phyloP scores from a whole-genome alignment of 2,329 filamentous ascomycete species.

The Plectosphaerella sp. region DNA sequence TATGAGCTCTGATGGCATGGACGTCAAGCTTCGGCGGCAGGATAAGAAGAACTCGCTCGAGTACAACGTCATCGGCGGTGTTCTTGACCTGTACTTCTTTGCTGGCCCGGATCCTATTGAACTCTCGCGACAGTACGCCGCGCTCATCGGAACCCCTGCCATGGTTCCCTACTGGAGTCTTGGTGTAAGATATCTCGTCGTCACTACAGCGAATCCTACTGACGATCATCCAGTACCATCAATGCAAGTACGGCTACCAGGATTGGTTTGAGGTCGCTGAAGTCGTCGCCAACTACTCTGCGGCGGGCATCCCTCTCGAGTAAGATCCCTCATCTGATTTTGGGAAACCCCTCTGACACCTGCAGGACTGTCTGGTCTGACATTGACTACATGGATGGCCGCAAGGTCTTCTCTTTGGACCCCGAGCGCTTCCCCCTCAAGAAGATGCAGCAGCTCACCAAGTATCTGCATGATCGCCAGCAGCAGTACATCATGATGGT shows the following conservation, averaged over 20 bases:
- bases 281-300: constrained; percentile 60
- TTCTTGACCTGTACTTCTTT: constrained; percentile 76
- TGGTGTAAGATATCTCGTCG: not conserved
- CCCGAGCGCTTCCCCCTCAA: constrained; percentile 49
- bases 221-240: constrained; percentile 50
- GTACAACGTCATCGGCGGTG: constrained; percentile 66
- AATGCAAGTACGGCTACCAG: constrained; percentile 78
- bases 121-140: not conserved
- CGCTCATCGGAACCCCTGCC: constrained; percentile 62
- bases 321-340: constrained; percentile 11
- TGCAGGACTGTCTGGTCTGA: constrained; percentile 38
- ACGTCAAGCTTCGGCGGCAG: not conserved
- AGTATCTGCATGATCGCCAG: constrained; percentile 56
- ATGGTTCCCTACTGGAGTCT: constrained; percentile 73
- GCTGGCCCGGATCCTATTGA: constrained; percentile 53
- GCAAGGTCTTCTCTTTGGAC: constrained; percentile 60
- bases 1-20: constrained; percentile 63
- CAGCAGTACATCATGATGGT: constrained; percentile 74
- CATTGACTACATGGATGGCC: constrained; percentile 65
- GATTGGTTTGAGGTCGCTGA: constrained; percentile 66
- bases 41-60: constrained; percentile 55
- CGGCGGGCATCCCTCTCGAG: constrained; percentile 63
- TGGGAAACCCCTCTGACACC: not conserved
- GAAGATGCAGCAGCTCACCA: constrained; percentile 56
- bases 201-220: not conserved